phyloP scores from a whole-genome alignment of 2,329 filamentous ascomycete genomes.

The Alternaria burnsii region DNA sequence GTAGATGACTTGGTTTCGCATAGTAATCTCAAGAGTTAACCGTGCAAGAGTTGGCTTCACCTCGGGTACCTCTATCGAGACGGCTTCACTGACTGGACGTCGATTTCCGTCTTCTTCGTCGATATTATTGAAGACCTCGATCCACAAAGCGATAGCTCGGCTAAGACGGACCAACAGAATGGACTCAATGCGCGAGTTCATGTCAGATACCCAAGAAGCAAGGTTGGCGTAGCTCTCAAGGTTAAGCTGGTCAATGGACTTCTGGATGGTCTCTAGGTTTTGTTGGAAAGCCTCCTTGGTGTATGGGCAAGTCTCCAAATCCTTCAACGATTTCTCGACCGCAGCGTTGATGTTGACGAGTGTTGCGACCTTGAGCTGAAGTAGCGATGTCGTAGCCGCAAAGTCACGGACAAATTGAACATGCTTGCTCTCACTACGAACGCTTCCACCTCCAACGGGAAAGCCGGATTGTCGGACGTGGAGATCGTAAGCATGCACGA shows the following conservation, averaged over 20 bases:
- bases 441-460: slow-evolving; percentile 66
- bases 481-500: slow-evolving; percentile 95
- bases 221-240: slow-evolving; percentile 96
- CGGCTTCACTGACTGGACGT: slow-evolving; percentile 38
- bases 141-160: slow-evolving; percentile 86
- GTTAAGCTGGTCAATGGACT: slow-evolving; percentile 94
- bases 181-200: slow-evolving; percentile 85
- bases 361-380: slow-evolving; percentile 86
- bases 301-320: slow-evolving; percentile 86
- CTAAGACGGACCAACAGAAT: slow-evolving; percentile 84
- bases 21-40: slow-evolving; percentile 90
- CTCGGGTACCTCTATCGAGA: slow-evolving; percentile 56
- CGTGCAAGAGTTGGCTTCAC: slow-evolving; percentile 70
- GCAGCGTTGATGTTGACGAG: slow-evolving; percentile 81
- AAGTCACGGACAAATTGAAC: slow-evolving; percentile 97
- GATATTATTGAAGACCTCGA: slow-evolving; percentile 74
- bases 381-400: slow-evolving; percentile 81
- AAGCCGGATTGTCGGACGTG: slow-evolving; percentile 73
- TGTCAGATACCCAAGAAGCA: slow-evolving; percentile 83
- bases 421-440: slow-evolving; percentile 82
- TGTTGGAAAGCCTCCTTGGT: slow-evolving; percentile 79
- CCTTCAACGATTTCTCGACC: slow-evolving; percentile 80
- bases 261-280: slow-evolving; percentile 85
- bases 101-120: slow-evolving; percentile 46
- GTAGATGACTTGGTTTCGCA: slow-evolving; percentile 98